phyloP scores from a whole-genome alignment of 2,329 filamentous ascomycete genomes.

The Aaosphaeria arxii region DNA sequence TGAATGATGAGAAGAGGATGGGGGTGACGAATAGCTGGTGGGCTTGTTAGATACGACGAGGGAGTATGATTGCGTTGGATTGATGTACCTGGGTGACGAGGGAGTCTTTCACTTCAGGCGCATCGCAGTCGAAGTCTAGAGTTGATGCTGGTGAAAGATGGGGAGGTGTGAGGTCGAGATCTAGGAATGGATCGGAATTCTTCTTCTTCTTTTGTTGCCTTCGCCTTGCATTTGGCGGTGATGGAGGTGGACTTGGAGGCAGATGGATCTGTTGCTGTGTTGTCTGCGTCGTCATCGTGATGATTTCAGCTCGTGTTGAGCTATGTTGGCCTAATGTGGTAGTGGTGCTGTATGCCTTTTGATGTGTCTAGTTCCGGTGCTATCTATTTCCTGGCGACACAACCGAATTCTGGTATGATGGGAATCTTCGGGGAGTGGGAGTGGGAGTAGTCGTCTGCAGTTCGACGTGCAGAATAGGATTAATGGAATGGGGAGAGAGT shows the following conservation, averaged over 20 bases:
- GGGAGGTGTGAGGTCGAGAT: slow-evolving; percentile 22
- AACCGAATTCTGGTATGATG: no score
- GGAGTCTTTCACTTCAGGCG: slow-evolving; percentile 16
- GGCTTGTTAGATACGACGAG: slow-evolving; percentile 1
- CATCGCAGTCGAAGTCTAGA: slow-evolving; percentile 4
- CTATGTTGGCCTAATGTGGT: neutral
- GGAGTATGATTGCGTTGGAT: neutral
- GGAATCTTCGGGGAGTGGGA: no score
- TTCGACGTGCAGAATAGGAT: no score
- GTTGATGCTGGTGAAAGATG: slow-evolving; percentile 15
- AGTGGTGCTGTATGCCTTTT: no score
- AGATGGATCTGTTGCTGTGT: slow-evolving; percentile 1
- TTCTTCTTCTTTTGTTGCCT: slow-evolving; percentile 21
- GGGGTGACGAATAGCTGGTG: slow-evolving; percentile 56
- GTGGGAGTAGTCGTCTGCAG: no score
- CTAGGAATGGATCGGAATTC: slow-evolving; percentile 25
- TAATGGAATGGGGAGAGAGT: no score
- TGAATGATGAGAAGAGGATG: slow-evolving; percentile 61
- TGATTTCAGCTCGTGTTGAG: neutral
- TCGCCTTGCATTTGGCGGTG: slow-evolving; percentile 11
- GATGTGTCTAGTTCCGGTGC: no score
- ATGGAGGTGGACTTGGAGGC: slow-evolving; percentile 27
- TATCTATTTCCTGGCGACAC: no score
- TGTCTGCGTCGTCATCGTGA: neutral
- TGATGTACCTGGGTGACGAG: slow-evolving; percentile 20